Conservation (phyloP, 202 grass and related monocot genomes). For the Eragrostis tef region DNA sequence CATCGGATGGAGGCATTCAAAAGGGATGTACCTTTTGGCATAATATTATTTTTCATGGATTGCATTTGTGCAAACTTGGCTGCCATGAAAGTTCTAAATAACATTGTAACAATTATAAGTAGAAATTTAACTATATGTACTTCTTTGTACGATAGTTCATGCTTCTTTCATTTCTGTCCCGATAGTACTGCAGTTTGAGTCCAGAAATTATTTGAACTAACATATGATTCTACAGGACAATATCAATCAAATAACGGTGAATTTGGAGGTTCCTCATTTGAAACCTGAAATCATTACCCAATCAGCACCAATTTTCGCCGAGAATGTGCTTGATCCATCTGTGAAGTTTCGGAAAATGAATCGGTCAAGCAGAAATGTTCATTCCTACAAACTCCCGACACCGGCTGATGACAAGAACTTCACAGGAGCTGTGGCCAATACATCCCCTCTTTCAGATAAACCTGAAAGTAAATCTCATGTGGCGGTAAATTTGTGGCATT, state of each 20-base stretch:
- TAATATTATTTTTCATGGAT: slow-evolving; percentile 35
- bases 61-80: neutral
- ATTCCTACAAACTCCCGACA: slow-evolving; percentile 74
- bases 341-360: slow-evolving; percentile 52
- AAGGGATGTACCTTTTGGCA: neutral
- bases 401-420: slow-evolving; percentile 60
- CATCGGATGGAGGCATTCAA: neutral
- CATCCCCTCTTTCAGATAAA: slow-evolving; percentile 43
- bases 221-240: slow-evolving; percentile 54
- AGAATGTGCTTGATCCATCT: slow-evolving; percentile 58
- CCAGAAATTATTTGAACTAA: slow-evolving; percentile 42
- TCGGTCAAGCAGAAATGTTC: slow-evolving; percentile 54
- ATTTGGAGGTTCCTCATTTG: slow-evolving; percentile 37
- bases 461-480: slow-evolving; percentile 47
- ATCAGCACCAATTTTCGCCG: slow-evolving; percentile 72
- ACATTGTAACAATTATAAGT: neutral
- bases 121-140: slow-evolving; percentile 16
- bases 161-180: neutral
- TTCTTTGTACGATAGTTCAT: slow-evolving; percentile 38
- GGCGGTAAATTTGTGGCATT: slow-evolving; percentile 68
- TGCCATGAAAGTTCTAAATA: slow-evolving; percentile 16
- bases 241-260: slow-evolving; percentile 33
- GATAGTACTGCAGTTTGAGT: slow-evolving; percentile 2
- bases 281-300: slow-evolving; percentile 64
- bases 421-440: slow-evolving; percentile 43